phyloP scores from a whole-genome alignment of 148 eudicot genomes.

The Vaccinium vitisidaea region DNA sequence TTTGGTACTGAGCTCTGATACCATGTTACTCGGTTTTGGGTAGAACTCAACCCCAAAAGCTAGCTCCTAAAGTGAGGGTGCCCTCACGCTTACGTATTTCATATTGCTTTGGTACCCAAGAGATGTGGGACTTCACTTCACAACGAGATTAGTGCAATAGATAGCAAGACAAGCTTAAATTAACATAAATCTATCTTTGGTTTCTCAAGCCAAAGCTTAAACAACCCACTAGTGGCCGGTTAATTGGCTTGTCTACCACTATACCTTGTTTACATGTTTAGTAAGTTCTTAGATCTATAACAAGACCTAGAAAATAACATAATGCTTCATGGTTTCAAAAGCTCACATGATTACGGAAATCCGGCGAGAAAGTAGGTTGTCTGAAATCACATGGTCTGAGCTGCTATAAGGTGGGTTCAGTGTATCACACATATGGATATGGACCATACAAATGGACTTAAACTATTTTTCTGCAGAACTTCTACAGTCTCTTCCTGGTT shows the following conservation, averaged over 20 bases:
- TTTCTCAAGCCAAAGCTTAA: not conserved
- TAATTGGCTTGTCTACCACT: not conserved
- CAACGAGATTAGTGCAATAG: too few species aligned
- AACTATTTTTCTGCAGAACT: not conserved
- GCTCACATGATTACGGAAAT: not conserved
- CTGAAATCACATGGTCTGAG: not conserved
- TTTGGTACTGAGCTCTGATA: too few species aligned
- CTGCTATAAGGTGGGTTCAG: not conserved
- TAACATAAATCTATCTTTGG: not conserved
- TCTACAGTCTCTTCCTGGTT: not conserved
- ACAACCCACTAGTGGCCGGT: not conserved
- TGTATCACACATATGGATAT: not conserved
- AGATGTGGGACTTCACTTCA: too few species aligned
- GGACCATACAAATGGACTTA: not conserved
- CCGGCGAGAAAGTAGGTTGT: not conserved
- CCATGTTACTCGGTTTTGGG: too few species aligned
- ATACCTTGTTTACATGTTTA: not conserved
- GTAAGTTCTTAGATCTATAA: not conserved
- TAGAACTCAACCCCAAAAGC: too few species aligned
- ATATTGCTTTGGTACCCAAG: too few species aligned
- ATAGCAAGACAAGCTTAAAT: not conserved
- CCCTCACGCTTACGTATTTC: too few species aligned
- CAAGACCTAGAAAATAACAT: not conserved
- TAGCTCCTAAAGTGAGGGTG: too few species aligned
- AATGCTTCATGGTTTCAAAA: not conserved